Conservation (phyloP, 305 asterid genomes). For the Nicotiana rustica region DNA sequence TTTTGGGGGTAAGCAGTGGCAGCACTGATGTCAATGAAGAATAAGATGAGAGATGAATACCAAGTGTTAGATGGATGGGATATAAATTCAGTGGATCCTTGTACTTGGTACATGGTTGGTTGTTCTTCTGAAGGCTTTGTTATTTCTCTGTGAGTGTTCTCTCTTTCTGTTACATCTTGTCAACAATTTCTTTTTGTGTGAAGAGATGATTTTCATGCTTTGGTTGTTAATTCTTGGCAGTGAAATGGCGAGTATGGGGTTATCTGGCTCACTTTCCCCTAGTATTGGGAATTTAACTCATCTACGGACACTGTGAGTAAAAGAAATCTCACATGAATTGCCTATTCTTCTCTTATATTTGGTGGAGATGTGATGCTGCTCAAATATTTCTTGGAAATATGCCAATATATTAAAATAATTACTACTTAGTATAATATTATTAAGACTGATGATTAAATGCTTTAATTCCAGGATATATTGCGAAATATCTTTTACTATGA, state of each 20-base stretch:
- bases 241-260: constrained; percentile 86
- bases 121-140: constrained; percentile 87
- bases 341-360: background rate
- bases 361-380: background rate
- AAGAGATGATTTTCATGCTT: background rate
- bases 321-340: background rate
- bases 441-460: background rate
- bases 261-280: constrained; percentile 80
- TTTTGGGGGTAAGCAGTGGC: constrained; percentile 63
- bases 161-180: background rate
- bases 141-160: constrained; percentile 73
- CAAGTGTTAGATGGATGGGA: constrained; percentile 95
- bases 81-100: constrained; percentile 96
- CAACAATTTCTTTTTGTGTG: constrained; percentile 18
- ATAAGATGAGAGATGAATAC: constrained; percentile 67
- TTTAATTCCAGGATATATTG: background rate
- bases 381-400: constrained; percentile 8
- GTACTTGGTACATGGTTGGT: constrained; percentile 98
- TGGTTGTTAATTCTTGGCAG: constrained; percentile 46
- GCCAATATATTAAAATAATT: background rate
- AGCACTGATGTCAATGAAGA: constrained; percentile 87
- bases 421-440: background rate
- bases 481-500: background rate
- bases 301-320: constrained; percentile 79
- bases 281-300: constrained; percentile 82